Conservation (phyloP, 2,329 filamentous ascomycete genomes). For the Pyricularia sp. region DNA sequence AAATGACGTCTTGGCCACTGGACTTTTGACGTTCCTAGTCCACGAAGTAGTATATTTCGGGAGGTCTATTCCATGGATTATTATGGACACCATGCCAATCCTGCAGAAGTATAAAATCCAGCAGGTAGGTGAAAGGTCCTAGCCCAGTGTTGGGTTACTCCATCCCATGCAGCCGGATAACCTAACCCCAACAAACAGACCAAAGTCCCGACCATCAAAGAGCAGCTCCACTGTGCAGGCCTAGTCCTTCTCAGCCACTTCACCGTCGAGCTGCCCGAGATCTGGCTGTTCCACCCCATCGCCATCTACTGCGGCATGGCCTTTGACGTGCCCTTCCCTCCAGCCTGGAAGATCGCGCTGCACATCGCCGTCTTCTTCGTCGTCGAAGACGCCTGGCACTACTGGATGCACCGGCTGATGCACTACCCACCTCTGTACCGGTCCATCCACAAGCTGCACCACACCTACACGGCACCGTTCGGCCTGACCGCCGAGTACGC, state of each 20-base stretch:
- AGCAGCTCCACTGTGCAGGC: slow-evolving; percentile 89
- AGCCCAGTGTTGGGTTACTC: slow-evolving; percentile 10
- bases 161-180: background rate
- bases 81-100: slow-evolving; percentile 75
- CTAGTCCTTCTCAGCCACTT: slow-evolving; percentile 92
- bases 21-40: slow-evolving; percentile 93
- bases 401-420: slow-evolving; percentile 86
- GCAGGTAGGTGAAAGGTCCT: slow-evolving; percentile 27
- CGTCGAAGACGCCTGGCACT: slow-evolving; percentile 95
- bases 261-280: slow-evolving; percentile 94
- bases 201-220: slow-evolving; percentile 79
- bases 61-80: slow-evolving; percentile 77
- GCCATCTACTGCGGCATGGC: slow-evolving; percentile 84
- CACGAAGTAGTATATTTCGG: slow-evolving; percentile 95
- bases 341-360: slow-evolving; percentile 70
- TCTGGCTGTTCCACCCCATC: slow-evolving; percentile 98
- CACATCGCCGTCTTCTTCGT: slow-evolving; percentile 94
- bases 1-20: slow-evolving; percentile 91
- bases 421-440: slow-evolving; percentile 95
- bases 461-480: slow-evolving; percentile 98
- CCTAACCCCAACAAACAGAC: slow-evolving; percentile 38
- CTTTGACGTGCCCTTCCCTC: slow-evolving; percentile 81
- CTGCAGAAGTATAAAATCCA: slow-evolving; percentile 92
- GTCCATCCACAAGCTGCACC: slow-evolving; percentile 96
- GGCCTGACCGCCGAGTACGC: slow-evolving; percentile 95